Percentiles rank a stretch among this genome's conserved stretches.
phyloP scores from a whole-genome alignment of 2,329 filamentous ascomycete species.

The Coniella lustricola region DNA sequence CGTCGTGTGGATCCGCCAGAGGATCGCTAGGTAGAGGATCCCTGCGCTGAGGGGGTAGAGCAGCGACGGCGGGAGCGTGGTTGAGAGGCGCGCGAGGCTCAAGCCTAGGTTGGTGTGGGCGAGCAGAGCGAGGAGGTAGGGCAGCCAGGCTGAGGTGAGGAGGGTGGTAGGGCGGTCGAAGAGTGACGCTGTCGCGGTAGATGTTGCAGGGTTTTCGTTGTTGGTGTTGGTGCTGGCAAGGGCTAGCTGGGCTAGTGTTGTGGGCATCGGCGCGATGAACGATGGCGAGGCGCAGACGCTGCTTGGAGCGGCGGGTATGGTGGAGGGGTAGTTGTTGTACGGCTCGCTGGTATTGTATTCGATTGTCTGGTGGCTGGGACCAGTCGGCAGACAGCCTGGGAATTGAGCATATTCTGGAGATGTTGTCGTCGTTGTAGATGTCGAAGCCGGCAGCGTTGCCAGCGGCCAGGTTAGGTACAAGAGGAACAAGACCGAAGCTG shows the following conservation, averaged over 20 bases:
- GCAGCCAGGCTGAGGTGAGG: conserved; percentile 19
- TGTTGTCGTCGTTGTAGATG: neutral
- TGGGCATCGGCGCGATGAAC: neutral
- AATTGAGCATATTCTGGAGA: neutral
- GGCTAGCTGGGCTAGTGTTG: neutral
- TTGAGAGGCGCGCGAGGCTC: conserved; percentile 26
- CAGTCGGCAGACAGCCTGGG: too few species aligned
- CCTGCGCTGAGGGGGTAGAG: conserved; percentile 31
- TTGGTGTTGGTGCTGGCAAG: neutral
- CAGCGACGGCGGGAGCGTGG: conserved; percentile 31
- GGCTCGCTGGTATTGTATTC: neutral
- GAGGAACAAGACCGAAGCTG: conserved; percentile 36
- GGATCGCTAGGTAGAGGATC: conserved; percentile 37
- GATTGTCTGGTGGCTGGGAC: neutral
- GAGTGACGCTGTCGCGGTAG: conserved; percentile 13
- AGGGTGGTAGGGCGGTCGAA: conserved; percentile 11
- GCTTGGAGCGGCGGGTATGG: neutral
- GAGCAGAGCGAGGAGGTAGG: conserved; percentile 20
- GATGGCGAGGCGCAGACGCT: neutral
- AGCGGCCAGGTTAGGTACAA: conserved; percentile 42
- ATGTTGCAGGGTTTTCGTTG: neutral
- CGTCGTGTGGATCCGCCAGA: conserved; percentile 45
- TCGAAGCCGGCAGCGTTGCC: conserved; percentile 9
- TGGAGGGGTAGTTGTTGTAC: neutral
- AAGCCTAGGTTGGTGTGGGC: conserved; percentile 27